Base-by-base conservation (phyloP, 106 monocot genomes). In the Iris macrosiphon region DNA sequence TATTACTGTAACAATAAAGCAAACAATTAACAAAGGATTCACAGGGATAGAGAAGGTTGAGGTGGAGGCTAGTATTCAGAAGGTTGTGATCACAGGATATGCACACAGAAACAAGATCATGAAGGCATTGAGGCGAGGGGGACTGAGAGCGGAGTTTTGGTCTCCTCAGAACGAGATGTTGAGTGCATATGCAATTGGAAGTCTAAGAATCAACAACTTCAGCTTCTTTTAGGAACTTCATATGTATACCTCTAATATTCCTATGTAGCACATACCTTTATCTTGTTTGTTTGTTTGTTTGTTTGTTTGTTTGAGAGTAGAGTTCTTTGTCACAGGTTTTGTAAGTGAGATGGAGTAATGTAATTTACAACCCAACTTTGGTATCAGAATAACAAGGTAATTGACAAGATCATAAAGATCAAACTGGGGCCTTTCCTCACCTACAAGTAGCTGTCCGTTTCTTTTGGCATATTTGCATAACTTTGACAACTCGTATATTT, bases 1-100 rank as follows among this genome's bases (percentile, higher is more conserved):
- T n/a, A n/a, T n/a, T 44, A 18, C 43, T 39, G 2, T 39, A 39
- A 39, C 3, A 23, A 22, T 23, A 21, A 46, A 23, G 46, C 4
- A 22, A 23, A 1, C 14, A 12, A 9, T 45, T 9, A 46, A 17
- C 28, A 4, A n/a, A 34, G 6, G 24, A 31, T 30, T 51, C 4
- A 43, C 75, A 94, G 94, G 94, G 38, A 85, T 94, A 40, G 88
- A 89, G 62, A 94, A 83, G 74, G 81, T 94, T 24, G 94, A 94
- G 45, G 81, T 94, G 57, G 93, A 88, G 41, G 88, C 57, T 7
- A 78, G 74, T 57, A 84, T 75, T 34, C 83, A 93, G 65, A 93
- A 93, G 66, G 93, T 88, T 25, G 67, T 73, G 34, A 74, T 93
- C 35, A 93, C 75, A 28, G 93, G 88, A 32, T 84, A 78, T 73